phyloP scores from a whole-genome alignment of 495 filamentous ascomycete genomes.

The Aspergillus olivimuriae region DNA sequence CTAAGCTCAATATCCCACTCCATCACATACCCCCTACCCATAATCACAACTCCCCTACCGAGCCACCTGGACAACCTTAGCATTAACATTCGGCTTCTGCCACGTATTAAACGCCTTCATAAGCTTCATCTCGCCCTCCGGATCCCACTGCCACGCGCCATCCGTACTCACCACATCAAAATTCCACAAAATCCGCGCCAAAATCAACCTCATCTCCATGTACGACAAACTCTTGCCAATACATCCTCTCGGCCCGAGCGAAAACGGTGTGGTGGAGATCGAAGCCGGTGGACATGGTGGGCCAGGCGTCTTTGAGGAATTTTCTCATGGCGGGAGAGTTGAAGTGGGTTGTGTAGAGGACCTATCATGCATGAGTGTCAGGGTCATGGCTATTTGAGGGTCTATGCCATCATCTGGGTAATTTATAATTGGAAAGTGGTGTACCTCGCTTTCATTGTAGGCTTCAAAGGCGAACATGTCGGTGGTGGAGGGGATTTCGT shows the following conservation, averaged over 20 bases:
- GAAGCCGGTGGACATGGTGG: background rate
- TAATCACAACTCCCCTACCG: background rate
- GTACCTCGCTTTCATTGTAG: too few relatives aligned
- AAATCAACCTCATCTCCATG: conserved; percentile 9
- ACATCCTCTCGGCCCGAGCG: background rate
- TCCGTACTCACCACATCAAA: conserved; percentile 10
- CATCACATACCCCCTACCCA: background rate
- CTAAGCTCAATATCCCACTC: background rate
- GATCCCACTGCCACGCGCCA: conserved; percentile 5
- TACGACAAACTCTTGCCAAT: background rate
- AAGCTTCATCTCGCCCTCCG: conserved; percentile 3
- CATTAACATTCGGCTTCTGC: conserved; percentile 6
- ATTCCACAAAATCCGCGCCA: conserved; percentile 12
- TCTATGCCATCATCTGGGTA: too few relatives aligned
- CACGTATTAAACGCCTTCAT: conserved; percentile 5
- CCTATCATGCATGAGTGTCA: too few relatives aligned
- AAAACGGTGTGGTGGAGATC: background rate
- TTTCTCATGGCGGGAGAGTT: too few relatives aligned
- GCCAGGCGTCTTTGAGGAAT: too few relatives aligned
- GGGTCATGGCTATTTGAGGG: too few relatives aligned
- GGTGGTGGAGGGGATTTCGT: too few relatives aligned
- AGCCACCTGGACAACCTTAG: background rate
- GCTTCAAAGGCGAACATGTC: too few relatives aligned
- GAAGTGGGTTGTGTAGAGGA: too few relatives aligned
- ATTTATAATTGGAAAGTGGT: too few relatives aligned